phyloP scores from a whole-genome alignment of 495 filamentous ascomycete genomes.

The Immersiella caudata region DNA sequence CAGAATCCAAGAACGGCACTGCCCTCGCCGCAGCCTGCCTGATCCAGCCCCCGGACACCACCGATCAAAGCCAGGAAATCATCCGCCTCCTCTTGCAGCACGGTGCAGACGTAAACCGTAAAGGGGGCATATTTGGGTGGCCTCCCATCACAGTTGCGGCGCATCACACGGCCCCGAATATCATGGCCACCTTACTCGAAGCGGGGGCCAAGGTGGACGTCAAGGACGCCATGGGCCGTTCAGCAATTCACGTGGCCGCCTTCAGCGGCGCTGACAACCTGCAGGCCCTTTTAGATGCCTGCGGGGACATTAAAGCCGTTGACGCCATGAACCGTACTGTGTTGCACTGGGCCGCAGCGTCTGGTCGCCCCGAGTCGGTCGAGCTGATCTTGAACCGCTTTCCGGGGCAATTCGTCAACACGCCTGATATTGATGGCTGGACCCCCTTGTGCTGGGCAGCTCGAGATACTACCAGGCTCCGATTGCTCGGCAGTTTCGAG shows the following conservation, averaged over 20 bases:
- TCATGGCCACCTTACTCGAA: neutral
- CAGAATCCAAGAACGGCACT: neutral
- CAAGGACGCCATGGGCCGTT: neutral
- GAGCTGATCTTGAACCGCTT: neutral
- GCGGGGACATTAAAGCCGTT: neutral
- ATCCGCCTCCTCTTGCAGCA: neutral
- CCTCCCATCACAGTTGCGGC: neutral
- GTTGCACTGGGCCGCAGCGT: neutral
- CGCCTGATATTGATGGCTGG: neutral
- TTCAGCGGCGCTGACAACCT: neutral
- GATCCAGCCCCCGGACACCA: neutral
- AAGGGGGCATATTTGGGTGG: neutral
- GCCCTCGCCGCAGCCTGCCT: neutral
- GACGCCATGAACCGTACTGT: neutral
- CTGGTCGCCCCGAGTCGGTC: neutral
- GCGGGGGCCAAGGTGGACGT: neutral
- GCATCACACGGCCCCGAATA: neutral
- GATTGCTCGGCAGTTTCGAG: neutral
- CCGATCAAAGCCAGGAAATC: neutral
- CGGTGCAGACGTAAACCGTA: neutral
- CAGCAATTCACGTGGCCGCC: neutral
- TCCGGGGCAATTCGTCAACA: neutral
- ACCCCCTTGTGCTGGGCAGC: neutral
- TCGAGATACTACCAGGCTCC: neutral
- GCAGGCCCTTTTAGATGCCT: neutral